A percentile compares a stretch with the other conserved stretches of the same genome.
Conservation (phyloP, 2,329 filamentous ascomycete species). For the Penicillium sp. region DNA sequence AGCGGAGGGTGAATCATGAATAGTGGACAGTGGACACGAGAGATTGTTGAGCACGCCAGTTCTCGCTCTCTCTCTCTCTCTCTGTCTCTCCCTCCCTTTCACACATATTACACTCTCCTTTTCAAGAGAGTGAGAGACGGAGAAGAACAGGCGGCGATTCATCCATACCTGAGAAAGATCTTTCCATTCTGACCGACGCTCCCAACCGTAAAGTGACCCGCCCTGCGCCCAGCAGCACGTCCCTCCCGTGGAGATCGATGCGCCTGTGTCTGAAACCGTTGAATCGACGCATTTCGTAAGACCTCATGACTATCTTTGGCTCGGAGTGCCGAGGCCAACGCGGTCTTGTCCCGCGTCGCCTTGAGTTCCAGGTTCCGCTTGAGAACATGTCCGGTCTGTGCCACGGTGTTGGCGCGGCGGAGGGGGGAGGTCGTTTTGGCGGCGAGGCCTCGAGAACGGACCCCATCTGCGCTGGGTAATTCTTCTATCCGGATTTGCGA, state of each 20-base stretch:
- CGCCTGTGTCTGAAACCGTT: constrained; percentile 47
- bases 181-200: constrained; percentile 79
- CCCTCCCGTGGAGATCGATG: constrained; percentile 51
- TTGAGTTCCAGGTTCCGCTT: constrained; percentile 27
- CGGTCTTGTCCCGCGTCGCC: constrained; percentile 28
- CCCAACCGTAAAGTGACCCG: constrained; percentile 69
- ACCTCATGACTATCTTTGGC: constrained; percentile 51
- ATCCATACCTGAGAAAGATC: constrained; percentile 69
- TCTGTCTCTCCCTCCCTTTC: no score
- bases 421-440: constrained; percentile 22
- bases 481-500: constrained; percentile 18
- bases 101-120: no score
- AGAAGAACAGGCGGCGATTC: constrained; percentile 7
- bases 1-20: background rate
- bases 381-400: constrained; percentile 28
- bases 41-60: background rate
- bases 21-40: constrained; percentile 12
- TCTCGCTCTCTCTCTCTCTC: no score
- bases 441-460: constrained; percentile 14
- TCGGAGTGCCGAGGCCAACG: constrained; percentile 31
- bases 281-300: constrained; percentile 35
- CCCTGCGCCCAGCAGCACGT: constrained; percentile 56
- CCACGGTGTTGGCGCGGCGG: constrained; percentile 36
- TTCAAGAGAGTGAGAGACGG: no score
- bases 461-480: constrained; percentile 11